A percentile compares a stretch with the other conserved stretches of the same genome.
Conservation (phyloP, 2,329 filamentous ascomycete species). For the Periconia sp. region DNA sequence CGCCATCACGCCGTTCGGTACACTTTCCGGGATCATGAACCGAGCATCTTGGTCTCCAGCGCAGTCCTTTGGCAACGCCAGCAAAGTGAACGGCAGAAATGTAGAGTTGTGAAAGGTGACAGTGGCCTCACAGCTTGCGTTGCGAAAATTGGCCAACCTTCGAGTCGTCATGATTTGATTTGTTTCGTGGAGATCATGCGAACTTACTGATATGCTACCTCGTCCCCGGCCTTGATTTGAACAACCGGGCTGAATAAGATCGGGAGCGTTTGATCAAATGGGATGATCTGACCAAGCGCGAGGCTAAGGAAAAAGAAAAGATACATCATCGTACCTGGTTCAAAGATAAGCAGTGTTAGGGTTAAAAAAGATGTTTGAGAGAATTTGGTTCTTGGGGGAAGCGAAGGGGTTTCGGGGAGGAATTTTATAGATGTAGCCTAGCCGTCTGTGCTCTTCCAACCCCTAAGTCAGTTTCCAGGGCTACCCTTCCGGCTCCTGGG, state of each 20-base stretch:
- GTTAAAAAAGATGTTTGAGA: no score
- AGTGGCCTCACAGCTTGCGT: conserved; percentile 7
- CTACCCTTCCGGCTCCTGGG: no score
- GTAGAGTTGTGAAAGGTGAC: conserved; percentile 3
- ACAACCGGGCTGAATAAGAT: conserved; percentile 1
- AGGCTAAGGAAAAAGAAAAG: not conserved
- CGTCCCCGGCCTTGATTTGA: not conserved
- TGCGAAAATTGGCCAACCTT: conserved; percentile 1
- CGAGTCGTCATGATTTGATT: no score
- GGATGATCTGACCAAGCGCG: not conserved
- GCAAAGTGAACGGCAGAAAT: conserved; percentile 1
- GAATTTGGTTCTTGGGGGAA: no score
- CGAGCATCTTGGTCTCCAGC: conserved; percentile 1
- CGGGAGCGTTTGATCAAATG: conserved; percentile 3
- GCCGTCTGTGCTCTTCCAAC: no score
- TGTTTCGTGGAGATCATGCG: no score
- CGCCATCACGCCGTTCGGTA: not conserved
- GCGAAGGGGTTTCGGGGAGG: not conserved
- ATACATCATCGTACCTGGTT: not conserved
- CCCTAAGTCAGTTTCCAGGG: no score
- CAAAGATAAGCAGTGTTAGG: no score
- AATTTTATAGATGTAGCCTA: no score
- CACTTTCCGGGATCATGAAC: conserved; percentile 1
- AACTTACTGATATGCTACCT: conserved; percentile 2
- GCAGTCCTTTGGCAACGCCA: not conserved